Base-by-base conservation (phyloP, 768 basidiomycete genomes). In the Imleria badia region DNA sequence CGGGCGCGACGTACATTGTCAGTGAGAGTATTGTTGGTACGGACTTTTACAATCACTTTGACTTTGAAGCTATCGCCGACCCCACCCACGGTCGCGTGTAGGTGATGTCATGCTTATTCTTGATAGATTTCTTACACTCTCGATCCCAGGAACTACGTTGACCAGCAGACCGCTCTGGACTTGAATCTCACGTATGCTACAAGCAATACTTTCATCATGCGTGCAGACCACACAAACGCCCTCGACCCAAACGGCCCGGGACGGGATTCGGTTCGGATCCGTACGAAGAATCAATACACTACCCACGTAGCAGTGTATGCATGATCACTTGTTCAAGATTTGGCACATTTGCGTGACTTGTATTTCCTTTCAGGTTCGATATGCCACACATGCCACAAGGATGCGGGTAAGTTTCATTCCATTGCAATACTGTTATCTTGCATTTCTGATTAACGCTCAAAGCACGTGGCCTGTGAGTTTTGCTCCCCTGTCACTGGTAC, bases 31-130 rank as follows among this genome's bases (percentile, higher is more conserved):
- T 73, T 23, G 55, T 66, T 30, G 74, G 75, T 8, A 36, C 64
- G 7, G 53, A 35, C 30, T 75, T 76, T 56, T 65, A 71, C 33
- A 36, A 29, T 43, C 55, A 60, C 20, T 75, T 75, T 62, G 59
- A 39, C 48, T 74, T 68, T 36, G 64, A 75, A 33, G 66, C 66
- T 20, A 68, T 74, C 42, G 26, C 67, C 2, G 74, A 75, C 51
- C 74, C 75, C 6, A 75, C 75, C 20, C 2, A 60, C 15, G 75
- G 74, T n/a, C 59, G 72, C 15, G 74, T 75, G 70, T 72, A 59
- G 20, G 70, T 63, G 13, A 15, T 40, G 11, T 20, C 26, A 26
- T 48, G 11, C 48, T 55, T 26, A 33, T 49, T 14, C 40, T 5
- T 2, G 31, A 44, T 15, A 8, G 9, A 20, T 35, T 30, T 31